Evolutionary conservation across 371 early-diverging fungal genomes (phyloP), one percentile per base, ranked within the genome.

Genomic region (Lichtheimia hyalospora): DNA sequence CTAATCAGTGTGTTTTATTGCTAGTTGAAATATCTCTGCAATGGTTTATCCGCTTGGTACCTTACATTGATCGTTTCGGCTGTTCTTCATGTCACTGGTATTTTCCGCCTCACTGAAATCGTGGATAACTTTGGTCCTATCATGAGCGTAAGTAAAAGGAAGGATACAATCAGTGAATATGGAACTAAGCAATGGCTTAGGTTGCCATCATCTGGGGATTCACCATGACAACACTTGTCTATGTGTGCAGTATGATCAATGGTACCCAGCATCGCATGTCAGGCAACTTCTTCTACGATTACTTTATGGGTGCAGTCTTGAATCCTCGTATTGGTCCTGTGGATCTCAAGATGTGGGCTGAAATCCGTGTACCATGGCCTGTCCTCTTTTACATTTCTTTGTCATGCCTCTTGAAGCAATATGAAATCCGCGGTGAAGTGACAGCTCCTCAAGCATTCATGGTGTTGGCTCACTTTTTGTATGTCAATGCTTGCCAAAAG

Each of bases 291-390:
- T 57, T 91, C 50, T 93, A 95, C 69, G 94, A 95, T 61, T 86
- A 80, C 62, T 89, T 86, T 61, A 90, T 90, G 85, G 90, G 90
- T 54, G 85, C 78, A 53, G 68, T 71, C 49, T 75, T 89, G 59
- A 93, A 93, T 74, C 95, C 94, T 52, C 89, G 94, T 49, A 68
- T 86, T 34, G 84, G 84, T 28, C 71, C 73, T 57, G 77, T 94
- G 20, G 94, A 95, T 64, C 72, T 94, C 62, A 95, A 95, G 84
- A 89, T 89, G 79, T 87, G 93, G 73, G 90, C 87, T 58, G 94
- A 94, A 77, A 85, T 89, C 59, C 91, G 72, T 84, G 89, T 53
- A 52, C 91, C 81, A 53, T 94, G 82, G 92, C 89, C 77, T 71
- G 82, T 90, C 46, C 81, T 77, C 27, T 92, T 73, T 66, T 93